Conservation (phyloP, 495 filamentous ascomycete genomes). For the Neurospora sp. region DNA sequence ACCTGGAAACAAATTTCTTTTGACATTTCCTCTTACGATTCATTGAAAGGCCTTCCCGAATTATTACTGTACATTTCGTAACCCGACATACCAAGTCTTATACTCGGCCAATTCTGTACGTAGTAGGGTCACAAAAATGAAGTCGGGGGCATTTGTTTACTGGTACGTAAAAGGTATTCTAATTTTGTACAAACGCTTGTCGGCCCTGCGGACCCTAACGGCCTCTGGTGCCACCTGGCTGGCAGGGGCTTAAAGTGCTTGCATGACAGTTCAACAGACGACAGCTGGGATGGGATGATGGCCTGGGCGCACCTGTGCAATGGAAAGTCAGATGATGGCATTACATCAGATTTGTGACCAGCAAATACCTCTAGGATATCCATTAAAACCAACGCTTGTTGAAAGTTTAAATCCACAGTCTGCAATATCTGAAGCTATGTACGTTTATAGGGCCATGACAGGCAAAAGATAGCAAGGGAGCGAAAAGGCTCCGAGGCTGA, state of each 20-base stretch:
- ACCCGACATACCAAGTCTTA: neutral
- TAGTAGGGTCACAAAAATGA: neutral
- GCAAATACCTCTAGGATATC: neutral
- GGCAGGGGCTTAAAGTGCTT: constrained; percentile 8
- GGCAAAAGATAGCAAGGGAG: neutral
- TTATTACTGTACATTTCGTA: neutral
- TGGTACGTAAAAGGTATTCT: neutral
- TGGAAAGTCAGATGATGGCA: neutral
- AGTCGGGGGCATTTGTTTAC: neutral
- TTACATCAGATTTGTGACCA: neutral
- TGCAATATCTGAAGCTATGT: neutral
- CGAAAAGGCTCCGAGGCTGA: neutral
- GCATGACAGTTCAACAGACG: neutral
- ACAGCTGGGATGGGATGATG: neutral
- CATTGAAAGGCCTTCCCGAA: neutral
- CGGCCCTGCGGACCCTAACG: neutral
- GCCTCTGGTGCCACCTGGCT: neutral
- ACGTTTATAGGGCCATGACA: neutral
- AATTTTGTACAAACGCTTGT: neutral
- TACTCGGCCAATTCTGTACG: neutral
- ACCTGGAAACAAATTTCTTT: neutral
- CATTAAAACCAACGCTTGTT: neutral
- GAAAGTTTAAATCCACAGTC: neutral
- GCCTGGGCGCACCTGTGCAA: neutral
- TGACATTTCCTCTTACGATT: neutral